Conservation (phyloP, 163 green algal species). For the Chlorella variabilis region DNA sequence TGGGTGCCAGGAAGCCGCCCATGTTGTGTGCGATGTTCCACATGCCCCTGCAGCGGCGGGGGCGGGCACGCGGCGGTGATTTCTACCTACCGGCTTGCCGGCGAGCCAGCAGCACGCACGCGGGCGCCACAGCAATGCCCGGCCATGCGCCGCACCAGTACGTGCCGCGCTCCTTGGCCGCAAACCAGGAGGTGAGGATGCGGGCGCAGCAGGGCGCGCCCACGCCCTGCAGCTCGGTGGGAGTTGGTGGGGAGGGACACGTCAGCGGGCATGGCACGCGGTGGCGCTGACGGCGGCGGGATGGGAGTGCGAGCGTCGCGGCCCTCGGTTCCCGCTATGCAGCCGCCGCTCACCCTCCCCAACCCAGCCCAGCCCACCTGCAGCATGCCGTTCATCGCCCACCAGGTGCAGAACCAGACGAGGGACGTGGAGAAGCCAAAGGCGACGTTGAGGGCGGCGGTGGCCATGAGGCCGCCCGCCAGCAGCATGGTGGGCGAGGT, state of each 20-base stretch:
- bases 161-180: conserved; percentile 86
- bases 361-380: conserved; percentile 63
- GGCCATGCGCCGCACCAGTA: conserved; percentile 87
- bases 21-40: conserved; percentile 99
- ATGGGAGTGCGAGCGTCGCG: no score
- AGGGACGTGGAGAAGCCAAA: conserved; percentile 91
- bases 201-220: conserved; percentile 93
- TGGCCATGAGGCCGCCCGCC: conserved; percentile 88
- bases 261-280: no score
- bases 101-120: not conserved
- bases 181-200: conserved; percentile 97
- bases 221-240: conserved; percentile 83
- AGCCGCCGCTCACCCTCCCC: no score
- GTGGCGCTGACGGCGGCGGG: no score
- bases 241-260: not conserved
- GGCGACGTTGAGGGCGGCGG: conserved; percentile 86
- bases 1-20: conserved; percentile 92
- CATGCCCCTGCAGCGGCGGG: conserved; percentile 77
- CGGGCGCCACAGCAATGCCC: not conserved
- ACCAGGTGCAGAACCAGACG: conserved; percentile 90
- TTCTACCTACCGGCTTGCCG: no score
- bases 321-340: no score
- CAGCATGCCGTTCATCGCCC: conserved; percentile 92
- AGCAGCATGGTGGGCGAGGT: conserved; percentile 87
- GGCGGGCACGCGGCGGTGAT: no score